A percentile compares a stretch with the other conserved stretches of the same genome.
Evolutionary conservation across 805 yeast species (phyloP).

Genomic region (Metschnikowia borealis): DNA sequence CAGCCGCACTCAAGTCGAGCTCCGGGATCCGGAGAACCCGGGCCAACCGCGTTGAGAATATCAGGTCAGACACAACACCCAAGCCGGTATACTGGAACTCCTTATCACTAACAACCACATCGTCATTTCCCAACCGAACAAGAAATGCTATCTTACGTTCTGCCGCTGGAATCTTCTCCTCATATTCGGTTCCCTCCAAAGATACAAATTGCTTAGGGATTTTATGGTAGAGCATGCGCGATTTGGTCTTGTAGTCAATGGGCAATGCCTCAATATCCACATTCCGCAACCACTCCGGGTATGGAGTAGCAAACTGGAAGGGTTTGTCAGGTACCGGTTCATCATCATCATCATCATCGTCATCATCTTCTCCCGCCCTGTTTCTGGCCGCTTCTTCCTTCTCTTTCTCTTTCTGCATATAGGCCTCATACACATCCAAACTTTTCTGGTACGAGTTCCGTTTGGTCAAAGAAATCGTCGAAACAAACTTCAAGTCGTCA

Average conservation of each 20-base stretch:
- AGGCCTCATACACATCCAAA: slow-evolving; percentile 21
- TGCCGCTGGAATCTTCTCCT: slow-evolving; percentile 21
- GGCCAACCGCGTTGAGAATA: slow-evolving; percentile 49
- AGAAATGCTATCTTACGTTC: slow-evolving; percentile 26
- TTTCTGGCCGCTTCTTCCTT: slow-evolving; percentile 4
- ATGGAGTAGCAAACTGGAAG: slow-evolving; percentile 32
- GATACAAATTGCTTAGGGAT: slow-evolving; percentile 33
- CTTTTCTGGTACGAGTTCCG: slow-evolving; percentile 26
- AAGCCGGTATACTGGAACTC: slow-evolving; percentile 48
- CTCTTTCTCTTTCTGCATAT: slow-evolving; percentile 8
- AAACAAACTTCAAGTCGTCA: slow-evolving; percentile 27
- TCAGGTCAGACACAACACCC: slow-evolving; percentile 57
- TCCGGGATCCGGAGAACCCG: slow-evolving; percentile 44
- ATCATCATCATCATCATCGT: slow-evolving; percentile 25
- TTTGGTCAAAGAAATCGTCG: slow-evolving; percentile 34
- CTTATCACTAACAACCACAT: slow-evolving; percentile 15
- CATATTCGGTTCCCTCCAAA: slow-evolving; percentile 24
- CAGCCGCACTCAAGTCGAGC: slow-evolving; percentile 18
- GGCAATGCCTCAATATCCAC: slow-evolving; percentile 12
- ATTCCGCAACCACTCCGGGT: slow-evolving; percentile 27
- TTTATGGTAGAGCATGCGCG: slow-evolving; percentile 21
- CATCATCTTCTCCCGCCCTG: slow-evolving; percentile 18
- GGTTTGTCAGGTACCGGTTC: slow-evolving; percentile 23
- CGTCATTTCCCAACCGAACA: slow-evolving; percentile 23
- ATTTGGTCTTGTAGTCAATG: slow-evolving; percentile 7